Percentiles rank a stretch among this genome's conserved stretches.
Conservation (phyloP, 2,329 filamentous ascomycete species). For the Chaetomium sp. region DNA sequence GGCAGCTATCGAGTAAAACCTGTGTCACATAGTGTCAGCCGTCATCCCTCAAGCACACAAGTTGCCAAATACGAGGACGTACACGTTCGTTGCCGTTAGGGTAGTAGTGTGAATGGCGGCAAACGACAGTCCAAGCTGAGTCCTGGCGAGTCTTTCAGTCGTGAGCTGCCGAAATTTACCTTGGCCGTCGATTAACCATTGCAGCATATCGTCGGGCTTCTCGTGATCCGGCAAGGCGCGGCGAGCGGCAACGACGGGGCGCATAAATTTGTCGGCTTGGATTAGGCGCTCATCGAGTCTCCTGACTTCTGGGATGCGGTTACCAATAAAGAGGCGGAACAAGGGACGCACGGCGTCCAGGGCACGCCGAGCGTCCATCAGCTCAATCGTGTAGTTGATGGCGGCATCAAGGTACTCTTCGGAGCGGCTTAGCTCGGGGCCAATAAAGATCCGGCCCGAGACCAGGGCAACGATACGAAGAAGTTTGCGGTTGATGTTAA, state of each 20-base stretch:
- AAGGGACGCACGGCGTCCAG: slow-evolving; percentile 27
- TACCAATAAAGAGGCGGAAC: slow-evolving; percentile 30
- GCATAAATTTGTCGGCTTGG: slow-evolving; percentile 31
- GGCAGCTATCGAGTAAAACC: slow-evolving; percentile 46
- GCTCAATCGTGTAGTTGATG: slow-evolving; percentile 42
- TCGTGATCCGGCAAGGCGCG: slow-evolving; percentile 19
- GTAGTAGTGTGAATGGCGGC: slow-evolving; percentile 49
- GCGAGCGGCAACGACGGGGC: slow-evolving; percentile 31
- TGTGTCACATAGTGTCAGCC: slow-evolving; percentile 8
- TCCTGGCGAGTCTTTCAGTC: slow-evolving; percentile 32
- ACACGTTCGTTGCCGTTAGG: slow-evolving; percentile 39
- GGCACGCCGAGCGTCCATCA: slow-evolving; percentile 32
- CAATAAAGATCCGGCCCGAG: slow-evolving; percentile 43
- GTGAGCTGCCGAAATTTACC: slow-evolving; percentile 29
- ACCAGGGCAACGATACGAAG: slow-evolving; percentile 41
- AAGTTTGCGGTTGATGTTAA: slow-evolving; percentile 36
- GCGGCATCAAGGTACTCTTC: slow-evolving; percentile 40
- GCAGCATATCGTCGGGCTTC: slow-evolving; percentile 41
- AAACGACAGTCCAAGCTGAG: slow-evolving; percentile 40
- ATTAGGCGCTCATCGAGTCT: slow-evolving; percentile 28
- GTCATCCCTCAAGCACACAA: background rate
- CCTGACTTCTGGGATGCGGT: slow-evolving; percentile 31
- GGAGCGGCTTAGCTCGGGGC: slow-evolving; percentile 38
- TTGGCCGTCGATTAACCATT: slow-evolving; percentile 39
- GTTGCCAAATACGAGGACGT: slow-evolving; percentile 11